Percentiles rank a stretch among this genome's conserved stretches.
phyloP scores from a whole-genome alignment of 495 filamentous ascomycete genomes.

The Jackrogersella minutella region DNA sequence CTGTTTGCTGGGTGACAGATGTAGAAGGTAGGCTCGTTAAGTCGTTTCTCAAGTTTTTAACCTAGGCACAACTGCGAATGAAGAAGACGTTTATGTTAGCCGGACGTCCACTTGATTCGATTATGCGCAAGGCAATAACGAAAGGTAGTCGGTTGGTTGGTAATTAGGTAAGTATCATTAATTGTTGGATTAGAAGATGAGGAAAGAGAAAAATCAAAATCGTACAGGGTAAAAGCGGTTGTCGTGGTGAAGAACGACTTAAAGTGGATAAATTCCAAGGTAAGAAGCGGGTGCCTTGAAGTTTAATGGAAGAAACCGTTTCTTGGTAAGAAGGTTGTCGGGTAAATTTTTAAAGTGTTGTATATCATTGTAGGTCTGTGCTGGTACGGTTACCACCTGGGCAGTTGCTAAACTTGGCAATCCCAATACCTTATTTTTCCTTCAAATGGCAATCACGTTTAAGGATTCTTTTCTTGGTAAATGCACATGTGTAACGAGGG shows the following conservation, averaged over 20 bases:
- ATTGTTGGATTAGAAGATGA: slow-evolving; percentile 22
- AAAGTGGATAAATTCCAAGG: slow-evolving; percentile 19
- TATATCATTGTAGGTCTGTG: slow-evolving; percentile 16
- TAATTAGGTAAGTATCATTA: slow-evolving; percentile 31
- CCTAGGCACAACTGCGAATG: slow-evolving; percentile 26
- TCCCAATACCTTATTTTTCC: not conserved
- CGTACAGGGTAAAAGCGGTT: slow-evolving; percentile 26
- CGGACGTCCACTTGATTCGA: slow-evolving; percentile 4
- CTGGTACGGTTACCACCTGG: too few relatives aligned
- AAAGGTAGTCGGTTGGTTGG: slow-evolving; percentile 2
- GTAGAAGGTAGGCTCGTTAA: not conserved
- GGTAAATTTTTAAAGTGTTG: slow-evolving; percentile 33
- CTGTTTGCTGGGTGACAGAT: not conserved
- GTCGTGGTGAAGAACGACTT: slow-evolving; percentile 38
- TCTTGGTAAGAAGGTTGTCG: slow-evolving; percentile 22
- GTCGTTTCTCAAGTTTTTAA: slow-evolving; percentile 24
- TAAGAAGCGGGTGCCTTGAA: slow-evolving; percentile 30
- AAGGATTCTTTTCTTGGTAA: slow-evolving; percentile 14
- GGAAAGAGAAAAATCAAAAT: slow-evolving; percentile 16
- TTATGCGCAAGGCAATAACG: slow-evolving; percentile 3
- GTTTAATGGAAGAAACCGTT: slow-evolving; percentile 16
- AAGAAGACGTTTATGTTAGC: slow-evolving; percentile 11
- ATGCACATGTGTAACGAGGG: slow-evolving; percentile 26
- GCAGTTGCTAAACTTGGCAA: slow-evolving; percentile 17
- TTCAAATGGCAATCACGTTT: not conserved